Evolutionary conservation across 2,329 filamentous ascomycete species (phyloP).

Genomic region (Camptophora hylomeconis): DNA sequence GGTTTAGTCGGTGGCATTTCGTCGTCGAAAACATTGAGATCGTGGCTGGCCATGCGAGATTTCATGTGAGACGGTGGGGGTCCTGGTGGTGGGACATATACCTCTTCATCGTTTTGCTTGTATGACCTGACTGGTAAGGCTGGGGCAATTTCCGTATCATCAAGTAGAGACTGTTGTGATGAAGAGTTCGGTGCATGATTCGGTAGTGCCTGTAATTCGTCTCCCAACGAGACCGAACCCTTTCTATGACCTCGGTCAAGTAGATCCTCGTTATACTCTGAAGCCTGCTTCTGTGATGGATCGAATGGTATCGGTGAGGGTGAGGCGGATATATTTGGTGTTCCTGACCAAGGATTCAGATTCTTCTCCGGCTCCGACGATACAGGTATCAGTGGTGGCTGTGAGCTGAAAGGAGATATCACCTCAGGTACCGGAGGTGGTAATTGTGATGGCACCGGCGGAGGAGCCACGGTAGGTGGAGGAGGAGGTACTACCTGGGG

Average conservation of each 20-base stretch:
- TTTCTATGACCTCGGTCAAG: conserved; percentile 10
- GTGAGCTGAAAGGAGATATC: background rate
- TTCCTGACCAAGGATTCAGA: conserved; percentile 14
- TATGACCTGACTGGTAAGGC: conserved; percentile 7
- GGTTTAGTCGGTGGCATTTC: conserved; percentile 11
- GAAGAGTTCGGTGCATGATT: background rate
- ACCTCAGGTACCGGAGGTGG: conserved; percentile 4
- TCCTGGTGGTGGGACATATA: conserved; percentile 4
- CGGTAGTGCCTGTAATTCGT: conserved; percentile 1
- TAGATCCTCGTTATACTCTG: conserved; percentile 11
- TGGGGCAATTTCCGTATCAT: conserved; percentile 12
- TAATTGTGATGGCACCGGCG: conserved; percentile 2
- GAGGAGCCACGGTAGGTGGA: conserved; percentile 1
- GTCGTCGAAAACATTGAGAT: conserved; percentile 9
- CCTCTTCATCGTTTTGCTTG: conserved; percentile 4
- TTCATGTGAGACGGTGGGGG: conserved; percentile 6
- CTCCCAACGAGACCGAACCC: conserved; percentile 1
- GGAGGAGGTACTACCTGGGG: background rate
- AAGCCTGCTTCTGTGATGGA: conserved; percentile 11
- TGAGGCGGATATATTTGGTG: conserved; percentile 5
- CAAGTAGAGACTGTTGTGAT: conserved; percentile 12
- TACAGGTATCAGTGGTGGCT: conserved; percentile 2
- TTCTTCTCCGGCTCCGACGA: conserved; percentile 4
- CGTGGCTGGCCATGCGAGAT: too few species aligned
- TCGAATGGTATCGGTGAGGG: conserved; percentile 11